Conservation (phyloP, 768 basidiomycete species). For the Termitomyces sp. region DNA sequence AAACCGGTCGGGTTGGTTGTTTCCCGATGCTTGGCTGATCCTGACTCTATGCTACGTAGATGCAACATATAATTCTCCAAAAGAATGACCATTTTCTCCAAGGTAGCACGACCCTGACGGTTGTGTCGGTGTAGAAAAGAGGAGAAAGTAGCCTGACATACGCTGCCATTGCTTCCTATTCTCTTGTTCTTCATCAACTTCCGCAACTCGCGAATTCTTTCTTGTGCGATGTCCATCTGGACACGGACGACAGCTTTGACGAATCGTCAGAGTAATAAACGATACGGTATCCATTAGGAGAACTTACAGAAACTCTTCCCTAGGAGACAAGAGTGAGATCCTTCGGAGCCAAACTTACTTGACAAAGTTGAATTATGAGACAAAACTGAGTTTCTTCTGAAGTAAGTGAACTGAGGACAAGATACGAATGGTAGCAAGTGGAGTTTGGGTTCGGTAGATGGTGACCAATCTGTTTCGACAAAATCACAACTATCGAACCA, state of each 20-base stretch:
- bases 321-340: slow-evolving; percentile 76
- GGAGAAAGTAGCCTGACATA: neutral
- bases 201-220: slow-evolving; percentile 48
- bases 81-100: slow-evolving; percentile 47
- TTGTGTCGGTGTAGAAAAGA: neutral
- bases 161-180: slow-evolving; percentile 3
- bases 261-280: slow-evolving; percentile 4
- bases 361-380: slow-evolving; percentile 33
- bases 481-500: slow-evolving; percentile 86
- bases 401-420: slow-evolving; percentile 82
- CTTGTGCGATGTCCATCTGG: slow-evolving; percentile 54
- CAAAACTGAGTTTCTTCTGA: slow-evolving; percentile 51
- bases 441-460: slow-evolving; percentile 48
- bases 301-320: slow-evolving; percentile 59
- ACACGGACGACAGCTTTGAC: slow-evolving; percentile 52
- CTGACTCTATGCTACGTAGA: slow-evolving; percentile 40
- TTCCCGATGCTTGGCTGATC: slow-evolving; percentile 21
- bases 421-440: slow-evolving; percentile 68
- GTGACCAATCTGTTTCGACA: slow-evolving; percentile 66
- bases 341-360: slow-evolving; percentile 84
- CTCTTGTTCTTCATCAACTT: slow-evolving; percentile 13
- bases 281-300: neutral
- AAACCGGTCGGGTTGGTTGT: slow-evolving; percentile 45
- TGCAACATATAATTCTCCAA: slow-evolving; percentile 57
- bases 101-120: slow-evolving; percentile 11